These are phyloP conservation scores for Peronospora destructor DNA, from an alignment of 352 stramenopile species.

Conservation along the genomic window DNA sequence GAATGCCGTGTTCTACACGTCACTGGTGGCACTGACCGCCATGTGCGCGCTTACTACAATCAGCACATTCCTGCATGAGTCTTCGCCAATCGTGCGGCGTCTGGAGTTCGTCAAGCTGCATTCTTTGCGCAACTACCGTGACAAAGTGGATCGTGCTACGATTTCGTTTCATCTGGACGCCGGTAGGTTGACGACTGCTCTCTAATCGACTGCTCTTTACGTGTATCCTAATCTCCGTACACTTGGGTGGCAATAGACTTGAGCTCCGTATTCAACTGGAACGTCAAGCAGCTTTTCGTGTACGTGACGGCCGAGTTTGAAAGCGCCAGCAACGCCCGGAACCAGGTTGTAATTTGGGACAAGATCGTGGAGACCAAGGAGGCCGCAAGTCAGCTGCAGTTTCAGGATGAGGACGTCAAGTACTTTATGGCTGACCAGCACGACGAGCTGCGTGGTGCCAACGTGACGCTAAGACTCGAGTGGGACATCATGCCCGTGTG, in stretches of 20 bases:
- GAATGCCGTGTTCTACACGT: constrained; percentile 79
- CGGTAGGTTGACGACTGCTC: constrained; percentile 25
- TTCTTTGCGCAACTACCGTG: constrained; percentile 78
- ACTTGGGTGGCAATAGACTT: constrained; percentile 34
- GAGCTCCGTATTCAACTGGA: constrained; percentile 87
- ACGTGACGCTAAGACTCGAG: constrained; percentile 75
- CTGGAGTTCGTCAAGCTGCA: constrained; percentile 65
- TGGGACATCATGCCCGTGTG: constrained; percentile 86
- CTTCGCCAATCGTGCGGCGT: constrained; percentile 44
- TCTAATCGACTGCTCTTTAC: not conserved
- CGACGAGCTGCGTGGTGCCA: constrained; percentile 66
- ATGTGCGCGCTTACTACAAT: constrained; percentile 72
- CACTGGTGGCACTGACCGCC: constrained; percentile 62
- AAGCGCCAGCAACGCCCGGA: constrained; percentile 53
- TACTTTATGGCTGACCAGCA: constrained; percentile 79
- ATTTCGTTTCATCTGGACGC: constrained; percentile 79
- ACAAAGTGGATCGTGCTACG: constrained; percentile 72
- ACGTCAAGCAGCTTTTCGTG: constrained; percentile 87
- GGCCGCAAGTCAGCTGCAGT: constrained; percentile 37
- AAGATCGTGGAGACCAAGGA: constrained; percentile 72
- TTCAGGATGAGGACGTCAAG: constrained; percentile 64
- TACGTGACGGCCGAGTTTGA: constrained; percentile 82
- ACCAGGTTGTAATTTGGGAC: constrained; percentile 85
- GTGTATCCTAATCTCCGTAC: not conserved
- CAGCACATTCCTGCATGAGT: constrained; percentile 62